Percentiles rank a stretch among this genome's conserved stretches.
phyloP scores from a whole-genome alignment of 306 rosid genomes.

The Alnus rubra region DNA sequence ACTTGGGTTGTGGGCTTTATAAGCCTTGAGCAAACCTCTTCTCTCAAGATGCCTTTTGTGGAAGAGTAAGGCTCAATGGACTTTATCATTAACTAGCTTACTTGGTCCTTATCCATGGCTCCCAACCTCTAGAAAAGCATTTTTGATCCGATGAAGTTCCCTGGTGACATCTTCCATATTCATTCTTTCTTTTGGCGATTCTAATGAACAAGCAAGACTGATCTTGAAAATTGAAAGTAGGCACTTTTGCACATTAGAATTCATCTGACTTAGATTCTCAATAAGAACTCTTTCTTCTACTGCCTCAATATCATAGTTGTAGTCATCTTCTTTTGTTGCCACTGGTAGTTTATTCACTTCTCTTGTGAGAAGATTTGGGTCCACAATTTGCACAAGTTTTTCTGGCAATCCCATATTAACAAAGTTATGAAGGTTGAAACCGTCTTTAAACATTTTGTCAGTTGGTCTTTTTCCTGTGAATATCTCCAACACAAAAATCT shows the following conservation, averaged over 20 bases:
- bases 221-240: constrained; percentile 12
- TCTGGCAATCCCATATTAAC: constrained; percentile 29
- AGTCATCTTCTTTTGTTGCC: not conserved
- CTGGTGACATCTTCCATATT: constrained; percentile 27
- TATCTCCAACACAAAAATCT: constrained; percentile 40
- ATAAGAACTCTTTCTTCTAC: not conserved
- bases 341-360: constrained; percentile 1
- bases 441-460: constrained; percentile 33
- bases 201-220: constrained; percentile 36
- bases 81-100: too few relatives aligned
- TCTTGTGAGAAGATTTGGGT: constrained; percentile 26
- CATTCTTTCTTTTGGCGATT: constrained; percentile 33
- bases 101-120: not conserved
- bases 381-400: constrained; percentile 28
- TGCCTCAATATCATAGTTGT: not conserved
- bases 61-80: too few relatives aligned
- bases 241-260: constrained; percentile 14
- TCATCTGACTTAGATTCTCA: constrained; percentile 6
- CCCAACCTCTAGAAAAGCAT: not conserved
- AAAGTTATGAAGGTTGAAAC: constrained; percentile 22
- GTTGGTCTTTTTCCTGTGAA: constrained; percentile 33
- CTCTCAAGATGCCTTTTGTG: too few relatives aligned
- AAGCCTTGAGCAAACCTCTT: too few relatives aligned
- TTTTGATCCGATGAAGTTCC: constrained; percentile 19
- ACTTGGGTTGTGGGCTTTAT: too few relatives aligned